Evolutionary conservation across 1,284 basidiomycete species (phyloP).

Genomic region (Fomitopsis pinicola): DNA sequence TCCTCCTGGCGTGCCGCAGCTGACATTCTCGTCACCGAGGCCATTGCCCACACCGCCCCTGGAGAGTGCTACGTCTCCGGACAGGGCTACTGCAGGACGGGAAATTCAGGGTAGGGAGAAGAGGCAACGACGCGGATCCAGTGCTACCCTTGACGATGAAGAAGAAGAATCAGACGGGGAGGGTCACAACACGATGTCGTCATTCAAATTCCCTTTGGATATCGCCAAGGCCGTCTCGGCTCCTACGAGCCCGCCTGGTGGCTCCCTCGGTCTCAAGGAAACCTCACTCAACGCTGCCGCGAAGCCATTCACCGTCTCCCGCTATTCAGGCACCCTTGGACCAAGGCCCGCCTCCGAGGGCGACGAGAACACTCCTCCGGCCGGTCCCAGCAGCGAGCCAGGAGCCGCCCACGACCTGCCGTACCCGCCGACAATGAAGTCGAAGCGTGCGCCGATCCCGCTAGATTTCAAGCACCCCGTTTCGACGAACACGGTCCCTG

Average conservation of each 20-base stretch:
- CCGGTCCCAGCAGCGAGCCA: constrained; percentile 6
- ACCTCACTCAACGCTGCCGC: constrained; percentile 35
- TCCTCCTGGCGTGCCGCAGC: constrained; percentile 57
- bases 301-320: constrained; percentile 64
- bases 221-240: constrained; percentile 46
- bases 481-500: constrained; percentile 73
- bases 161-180: constrained; percentile 35
- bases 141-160: constrained; percentile 37
- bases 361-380: constrained; percentile 17
- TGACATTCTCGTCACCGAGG: constrained; percentile 35
- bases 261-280: constrained; percentile 17
- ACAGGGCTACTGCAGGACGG: constrained; percentile 25
- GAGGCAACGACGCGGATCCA: constrained; percentile 54
- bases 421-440: constrained; percentile 34
- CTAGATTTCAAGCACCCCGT: constrained; percentile 76
- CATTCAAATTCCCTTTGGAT: constrained; percentile 69
- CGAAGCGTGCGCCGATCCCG: constrained; percentile 72
- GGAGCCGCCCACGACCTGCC: constrained; percentile 27
- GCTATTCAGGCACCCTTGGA: constrained; percentile 31
- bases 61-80: constrained; percentile 8
- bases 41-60: constrained; percentile 33
- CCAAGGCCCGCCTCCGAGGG: constrained; percentile 17
- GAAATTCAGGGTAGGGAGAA: constrained; percentile 70
- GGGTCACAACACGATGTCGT: constrained; percentile 50
- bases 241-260: constrained; percentile 34